Evolutionary conservation across 306 rosid genomes (phyloP), one percentile per base, ranked within the genome.

Genomic region (Mimosa pudica): DNA sequence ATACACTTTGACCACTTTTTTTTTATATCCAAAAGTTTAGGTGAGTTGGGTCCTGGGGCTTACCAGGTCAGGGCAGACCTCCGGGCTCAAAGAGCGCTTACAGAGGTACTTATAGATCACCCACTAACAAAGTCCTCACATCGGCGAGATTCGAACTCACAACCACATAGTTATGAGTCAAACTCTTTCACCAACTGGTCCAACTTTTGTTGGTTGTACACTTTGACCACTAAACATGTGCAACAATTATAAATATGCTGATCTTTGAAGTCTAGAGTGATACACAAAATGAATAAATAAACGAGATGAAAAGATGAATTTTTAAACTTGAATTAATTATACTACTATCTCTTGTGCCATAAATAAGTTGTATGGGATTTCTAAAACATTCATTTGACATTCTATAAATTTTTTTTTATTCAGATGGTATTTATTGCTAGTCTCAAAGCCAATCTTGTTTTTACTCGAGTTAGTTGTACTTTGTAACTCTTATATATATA

Each of bases 151-250:
- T 24, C 30, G 30, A 24, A 24, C 30, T 24, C 30, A 24, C 30
- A 24, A 24, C 0, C 30, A 24, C 30, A 24, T 24, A 24, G 30
- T 24, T 24, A 24, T 24, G 30, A 24, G 30, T 24, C 30, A 24
- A 24, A 24, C 30, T 24, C 30, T 24, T 24, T 24, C 30, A 24
- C 30, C 30, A 24, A 24, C 30, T 24, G 30, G 30, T 24, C 30
- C 30, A 24, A 24, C 30, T 24, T 24, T 24, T 24, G 30, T 24
- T 24, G 30, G 30, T 24, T n/a, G 13, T 69, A 20, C 2, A 69
- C n/a, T 68, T 69, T 69, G 36, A 69, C 73, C 54, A 9, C 73
- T 24, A 2, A 69, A 69, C 73, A 69, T 69, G 73, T 45, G 73
- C 33, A 5, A 67, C 13, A 17, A 41, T 67, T 24, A 24, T 24